phyloP scores from a whole-genome alignment of 2,329 filamentous ascomycete species.

The Aspergillus sp. region DNA sequence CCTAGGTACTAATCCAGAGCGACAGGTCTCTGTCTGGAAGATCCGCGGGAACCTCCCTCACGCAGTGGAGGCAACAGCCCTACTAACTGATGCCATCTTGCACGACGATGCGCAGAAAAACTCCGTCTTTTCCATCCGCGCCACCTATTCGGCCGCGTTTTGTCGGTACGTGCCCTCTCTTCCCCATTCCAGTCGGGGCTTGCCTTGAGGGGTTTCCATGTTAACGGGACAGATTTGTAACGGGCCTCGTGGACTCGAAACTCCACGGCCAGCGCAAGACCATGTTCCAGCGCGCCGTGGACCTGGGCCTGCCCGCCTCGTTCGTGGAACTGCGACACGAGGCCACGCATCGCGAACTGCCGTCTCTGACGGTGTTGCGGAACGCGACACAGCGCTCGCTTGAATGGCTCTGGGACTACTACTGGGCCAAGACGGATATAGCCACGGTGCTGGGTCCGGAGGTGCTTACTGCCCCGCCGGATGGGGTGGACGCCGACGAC shows the following conservation, averaged over 20 bases:
- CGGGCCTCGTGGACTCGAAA: constrained; percentile 44
- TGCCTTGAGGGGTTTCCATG: too few species aligned
- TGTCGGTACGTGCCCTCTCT: constrained; percentile 39
- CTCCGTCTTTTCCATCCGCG: constrained; percentile 44
- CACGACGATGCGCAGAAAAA: constrained; percentile 41
- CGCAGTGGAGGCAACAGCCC: constrained; percentile 44
- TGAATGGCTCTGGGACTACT: constrained; percentile 84
- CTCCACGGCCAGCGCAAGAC: constrained; percentile 39
- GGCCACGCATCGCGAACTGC: constrained; percentile 84
- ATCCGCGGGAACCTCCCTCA: constrained; percentile 44
- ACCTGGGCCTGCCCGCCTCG: constrained; percentile 52
- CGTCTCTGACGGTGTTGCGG: constrained; percentile 70
- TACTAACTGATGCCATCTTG: constrained; percentile 46
- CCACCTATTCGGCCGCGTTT: constrained; percentile 45
- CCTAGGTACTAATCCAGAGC: neutral
- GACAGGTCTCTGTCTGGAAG: constrained; percentile 45
- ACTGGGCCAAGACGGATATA: constrained; percentile 63
- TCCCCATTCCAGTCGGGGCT: too few species aligned
- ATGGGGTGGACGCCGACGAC: neutral
- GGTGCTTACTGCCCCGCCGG: neutral
- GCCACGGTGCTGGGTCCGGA: constrained; percentile 8
- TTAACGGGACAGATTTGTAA: constrained; percentile 41
- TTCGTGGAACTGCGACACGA: constrained; percentile 90
- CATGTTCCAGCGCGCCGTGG: constrained; percentile 44
- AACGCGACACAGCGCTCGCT: constrained; percentile 68